Evolutionary conservation across 805 yeast species (phyloP).

Genomic region (Monosporozyma servazzii): DNA sequence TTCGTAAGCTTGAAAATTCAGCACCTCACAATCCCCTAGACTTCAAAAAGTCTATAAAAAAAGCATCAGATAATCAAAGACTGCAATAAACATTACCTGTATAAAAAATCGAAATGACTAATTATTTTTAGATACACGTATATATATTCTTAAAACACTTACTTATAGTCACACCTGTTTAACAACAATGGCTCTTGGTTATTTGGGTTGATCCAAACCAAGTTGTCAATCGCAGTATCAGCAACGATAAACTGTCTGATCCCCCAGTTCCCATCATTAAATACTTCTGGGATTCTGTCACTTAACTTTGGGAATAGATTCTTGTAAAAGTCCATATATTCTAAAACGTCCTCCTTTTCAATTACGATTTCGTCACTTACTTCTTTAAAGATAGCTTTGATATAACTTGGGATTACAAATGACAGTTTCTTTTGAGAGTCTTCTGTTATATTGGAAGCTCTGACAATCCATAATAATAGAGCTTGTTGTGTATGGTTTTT

Average conservation of each 20-base stretch:
- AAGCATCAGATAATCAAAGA: not conserved
- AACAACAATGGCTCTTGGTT: slow-evolving; percentile 32
- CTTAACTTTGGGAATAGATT: slow-evolving; percentile 42
- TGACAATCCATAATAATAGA: slow-evolving; percentile 53
- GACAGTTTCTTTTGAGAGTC: slow-evolving; percentile 24
- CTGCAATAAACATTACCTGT: not conserved
- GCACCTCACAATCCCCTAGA: not conserved
- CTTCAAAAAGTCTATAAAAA: not conserved
- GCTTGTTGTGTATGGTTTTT: slow-evolving; percentile 48
- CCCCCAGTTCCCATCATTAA: slow-evolving; percentile 38
- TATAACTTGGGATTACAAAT: slow-evolving; percentile 41
- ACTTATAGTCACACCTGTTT: slow-evolving; percentile 11
- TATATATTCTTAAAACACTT: not conserved
- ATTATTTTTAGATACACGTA: not conserved
- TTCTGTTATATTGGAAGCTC: slow-evolving; percentile 41
- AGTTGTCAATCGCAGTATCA: slow-evolving; percentile 42
- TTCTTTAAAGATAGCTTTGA: slow-evolving; percentile 32
- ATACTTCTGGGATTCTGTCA: slow-evolving; percentile 49
- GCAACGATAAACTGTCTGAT: slow-evolving; percentile 37
- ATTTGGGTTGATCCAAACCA: slow-evolving; percentile 36
- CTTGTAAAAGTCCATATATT: slow-evolving; percentile 45
- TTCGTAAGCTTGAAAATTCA: slow-evolving; percentile 2
- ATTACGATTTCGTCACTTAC: slow-evolving; percentile 34
- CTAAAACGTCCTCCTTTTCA: slow-evolving; percentile 45
- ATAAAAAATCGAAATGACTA: not conserved